Base-by-base conservation (phyloP, 2,329 filamentous ascomycete genomes). In the Nemania sp. region DNA sequence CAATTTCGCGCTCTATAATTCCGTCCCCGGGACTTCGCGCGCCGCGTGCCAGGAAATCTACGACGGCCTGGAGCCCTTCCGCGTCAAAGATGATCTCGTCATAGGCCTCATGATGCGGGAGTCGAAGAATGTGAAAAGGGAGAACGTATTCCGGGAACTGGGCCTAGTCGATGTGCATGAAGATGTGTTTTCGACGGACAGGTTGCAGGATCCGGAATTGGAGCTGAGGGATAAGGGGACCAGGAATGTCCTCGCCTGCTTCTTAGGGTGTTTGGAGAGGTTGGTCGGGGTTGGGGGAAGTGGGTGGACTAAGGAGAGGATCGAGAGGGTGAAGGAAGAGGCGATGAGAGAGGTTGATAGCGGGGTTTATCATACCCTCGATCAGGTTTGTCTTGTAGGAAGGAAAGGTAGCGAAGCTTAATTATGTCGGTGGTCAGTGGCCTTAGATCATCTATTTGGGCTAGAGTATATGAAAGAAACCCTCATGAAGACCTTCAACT, bases 81-180 rank as follows among this genome's bases (percentile, higher is more conserved):
- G 62, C 45, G 29, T 45, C n/a, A 59, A 59, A 24, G 62, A 64
- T 1, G 47, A 64, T 29, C 11, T 64, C 27, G 62, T 64, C 6
- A 64, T 64, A 22, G 62, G 62, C 55, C 32, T 64, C 55, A 64
- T 64, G 62, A 64, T 64, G 62, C 54, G 62, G 7, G 62, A 64
- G 54, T 24, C 54, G 13, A 47, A 24, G 18, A 54, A 47, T 18
- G 45, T 38, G 35, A 64, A 5, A 45, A 43, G 62, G 35, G 54
- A 54, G 47, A 55, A 64, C 11, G 45, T 64, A 32, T 59, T 64
- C 20, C 55, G 54, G 54, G 27, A 54, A 45, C 47, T 59, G 1
- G 62, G 62, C 45, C 43, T 64, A n/a, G 47, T 54, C 18, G 62
- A 64, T 20, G 62, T 64, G 26, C 62, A 64, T 18, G 45, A 64